These are phyloP conservation scores for Fusarium sp. DNA, from an alignment of 2,329 filamentous ascomycete species.

Conservation along the genomic window DNA sequence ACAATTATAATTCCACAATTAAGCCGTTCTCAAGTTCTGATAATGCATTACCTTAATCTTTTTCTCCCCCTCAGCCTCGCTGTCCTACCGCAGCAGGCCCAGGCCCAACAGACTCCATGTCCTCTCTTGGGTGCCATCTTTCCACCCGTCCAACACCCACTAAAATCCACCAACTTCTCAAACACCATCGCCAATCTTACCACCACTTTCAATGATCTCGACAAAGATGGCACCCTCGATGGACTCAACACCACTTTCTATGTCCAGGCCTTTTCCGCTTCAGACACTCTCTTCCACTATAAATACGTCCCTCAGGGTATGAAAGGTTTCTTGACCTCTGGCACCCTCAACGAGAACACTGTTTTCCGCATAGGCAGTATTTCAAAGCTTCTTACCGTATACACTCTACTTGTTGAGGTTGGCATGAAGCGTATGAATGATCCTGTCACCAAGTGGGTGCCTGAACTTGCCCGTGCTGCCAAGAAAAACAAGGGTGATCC, in stretches of 20 bases:
- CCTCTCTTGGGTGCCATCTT: conserved; percentile 14
- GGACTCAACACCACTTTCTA: conserved; percentile 15
- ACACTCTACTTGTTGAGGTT: conserved; percentile 1
- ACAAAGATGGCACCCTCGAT: conserved; percentile 4
- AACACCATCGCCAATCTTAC: background rate
- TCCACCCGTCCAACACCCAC: background rate
- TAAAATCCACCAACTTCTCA: background rate
- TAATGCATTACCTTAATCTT: background rate
- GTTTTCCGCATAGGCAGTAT: conserved; percentile 21
- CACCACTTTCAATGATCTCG: background rate
- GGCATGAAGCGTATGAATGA: conserved; percentile 16
- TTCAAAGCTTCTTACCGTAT: conserved; percentile 12
- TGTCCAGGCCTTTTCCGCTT: conserved; percentile 16
- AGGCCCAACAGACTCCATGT: background rate
- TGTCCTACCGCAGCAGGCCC: background rate
- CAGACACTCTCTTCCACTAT: conserved; percentile 4
- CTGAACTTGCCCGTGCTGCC: conserved; percentile 5
- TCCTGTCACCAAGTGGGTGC: conserved; percentile 20
- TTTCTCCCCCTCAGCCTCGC: background rate
- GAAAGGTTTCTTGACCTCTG: conserved; percentile 10
- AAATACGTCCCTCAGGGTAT: conserved; percentile 13
- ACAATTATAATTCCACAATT: background rate
- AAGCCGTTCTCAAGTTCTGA: background rate
- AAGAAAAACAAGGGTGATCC: background rate
- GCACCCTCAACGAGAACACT: background rate